Base-by-base conservation (phyloP, 1,284 basidiomycete genomes). In the Pisolithus thermaeus region DNA sequence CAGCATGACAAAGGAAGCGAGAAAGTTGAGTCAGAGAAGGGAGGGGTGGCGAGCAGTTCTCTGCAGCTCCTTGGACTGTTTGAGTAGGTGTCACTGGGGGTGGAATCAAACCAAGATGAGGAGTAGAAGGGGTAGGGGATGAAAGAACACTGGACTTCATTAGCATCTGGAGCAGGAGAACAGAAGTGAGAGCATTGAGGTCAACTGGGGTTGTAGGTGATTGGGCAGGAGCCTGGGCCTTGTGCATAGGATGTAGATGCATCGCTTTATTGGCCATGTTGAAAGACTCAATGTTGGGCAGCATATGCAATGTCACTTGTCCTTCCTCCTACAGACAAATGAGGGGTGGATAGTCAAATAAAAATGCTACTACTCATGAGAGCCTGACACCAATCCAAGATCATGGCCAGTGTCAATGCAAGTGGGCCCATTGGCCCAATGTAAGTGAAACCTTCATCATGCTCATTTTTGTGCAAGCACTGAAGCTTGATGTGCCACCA, bases 1-100 rank as follows among this genome's bases (percentile, higher is more conserved):
- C 42, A 3, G 56, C 54, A 47, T 62, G 46, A 6, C 2, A 14
- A 0, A 61, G 52, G 18, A 57, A 61, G 1, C 35, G 6, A 4
- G 22, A 30, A 4, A 59, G 56, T 14, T 57, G 42, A 2, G 49
- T 49, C 5, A 5, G 23, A 25, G 23, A 25, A 25, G 23, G 23
- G 23, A 25, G 4, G 5, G 23, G 23, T 3, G 53, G 53, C 1
- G 49, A 53, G 27, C 36, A 48, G 11, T 52, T 22, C 5, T 28
- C 28, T 28, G 28, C 28, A 28, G 28, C 28, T 28, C 28, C 28
- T 28, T 9, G 25, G 8, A 6, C 46, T 50, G 35, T 14, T 23
- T 11, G 23, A 9, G 28, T 41, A 35, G 12, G 39, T 16, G 35
- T 20, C 4, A 11, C 22, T 14, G 18, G 28, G 36, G 16, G 52